phyloP scores from a whole-genome alignment of 345 rosid genomes.

The Erodium maritimum region DNA sequence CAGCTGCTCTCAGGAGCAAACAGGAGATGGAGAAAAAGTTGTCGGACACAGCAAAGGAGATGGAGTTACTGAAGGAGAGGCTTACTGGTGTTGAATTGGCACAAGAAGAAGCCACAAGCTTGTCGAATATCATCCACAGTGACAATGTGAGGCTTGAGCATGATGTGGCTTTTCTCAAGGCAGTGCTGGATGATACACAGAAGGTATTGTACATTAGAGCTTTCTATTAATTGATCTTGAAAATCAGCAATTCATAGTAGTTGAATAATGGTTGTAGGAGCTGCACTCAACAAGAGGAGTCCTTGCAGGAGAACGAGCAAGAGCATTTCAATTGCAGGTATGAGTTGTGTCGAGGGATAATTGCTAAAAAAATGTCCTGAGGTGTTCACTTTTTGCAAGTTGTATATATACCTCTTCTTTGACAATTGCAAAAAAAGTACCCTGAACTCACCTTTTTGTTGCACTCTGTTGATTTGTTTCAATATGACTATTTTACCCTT shows the following conservation, averaged over 20 bases:
- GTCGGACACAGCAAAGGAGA: slow-evolving; percentile 51
- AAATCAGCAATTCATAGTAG: background rate
- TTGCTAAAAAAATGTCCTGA: too few species aligned
- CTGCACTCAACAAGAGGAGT: slow-evolving; percentile 93
- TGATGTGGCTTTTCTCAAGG: slow-evolving; percentile 92
- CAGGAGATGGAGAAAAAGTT: slow-evolving; percentile 77
- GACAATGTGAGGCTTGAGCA: slow-evolving; percentile 98
- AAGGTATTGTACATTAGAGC: slow-evolving; percentile 35
- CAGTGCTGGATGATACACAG: slow-evolving; percentile 86
- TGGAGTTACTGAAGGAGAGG: slow-evolving; percentile 83
- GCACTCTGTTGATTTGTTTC: too few species aligned
- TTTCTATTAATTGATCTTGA: background rate
- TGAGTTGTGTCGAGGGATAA: background rate
- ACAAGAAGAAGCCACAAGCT: slow-evolving; percentile 80
- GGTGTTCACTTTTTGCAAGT: too few species aligned
- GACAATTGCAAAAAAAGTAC: too few species aligned
- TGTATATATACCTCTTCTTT: too few species aligned
- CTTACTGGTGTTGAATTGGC: slow-evolving; percentile 58
- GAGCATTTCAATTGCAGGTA: slow-evolving; percentile 95
- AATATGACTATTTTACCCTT: too few species aligned
- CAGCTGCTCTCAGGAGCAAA: slow-evolving; percentile 59
- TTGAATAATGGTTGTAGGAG: slow-evolving; percentile 30
- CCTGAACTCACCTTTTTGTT: too few species aligned
- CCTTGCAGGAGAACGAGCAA: slow-evolving; percentile 84
- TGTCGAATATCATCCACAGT: slow-evolving; percentile 80